Conservation (phyloP, 1,284 basidiomycete species). For the Ganoderma boninense region DNA sequence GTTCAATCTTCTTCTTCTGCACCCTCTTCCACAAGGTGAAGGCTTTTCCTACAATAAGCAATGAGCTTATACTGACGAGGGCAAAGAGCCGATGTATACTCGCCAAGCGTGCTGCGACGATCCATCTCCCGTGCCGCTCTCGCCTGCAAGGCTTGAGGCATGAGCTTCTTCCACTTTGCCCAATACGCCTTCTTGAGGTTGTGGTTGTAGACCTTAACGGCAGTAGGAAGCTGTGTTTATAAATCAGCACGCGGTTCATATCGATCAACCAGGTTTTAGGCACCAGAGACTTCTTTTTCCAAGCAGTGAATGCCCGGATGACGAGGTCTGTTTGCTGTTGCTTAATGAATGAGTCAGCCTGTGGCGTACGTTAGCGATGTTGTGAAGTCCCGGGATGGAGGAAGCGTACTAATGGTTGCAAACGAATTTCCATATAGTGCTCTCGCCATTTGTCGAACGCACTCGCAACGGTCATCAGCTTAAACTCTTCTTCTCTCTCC, state of each 20-base stretch:
- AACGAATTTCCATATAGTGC: constrained; percentile 64
- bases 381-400: not conserved
- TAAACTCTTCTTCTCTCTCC: constrained; percentile 70
- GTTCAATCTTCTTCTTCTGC: constrained; percentile 72
- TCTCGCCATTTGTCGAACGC: constrained; percentile 84
- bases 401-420: constrained; percentile 68
- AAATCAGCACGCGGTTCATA: not conserved
- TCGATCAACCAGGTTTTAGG: constrained; percentile 26
- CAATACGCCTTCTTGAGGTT: constrained; percentile 68
- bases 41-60: constrained; percentile 54
- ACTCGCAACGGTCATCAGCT: constrained; percentile 53
- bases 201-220: constrained; percentile 73
- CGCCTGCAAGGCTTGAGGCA: constrained; percentile 72
- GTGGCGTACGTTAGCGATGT: constrained; percentile 40
- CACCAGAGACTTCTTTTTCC: constrained; percentile 79
- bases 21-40: constrained; percentile 72
- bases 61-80: constrained; percentile 11
- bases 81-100: constrained; percentile 38
- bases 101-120: constrained; percentile 64
- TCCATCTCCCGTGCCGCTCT: constrained; percentile 72
- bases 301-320: constrained; percentile 72
- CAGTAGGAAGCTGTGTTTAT: constrained; percentile 54
- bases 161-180: constrained; percentile 68
- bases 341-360: constrained; percentile 70
- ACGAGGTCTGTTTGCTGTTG: constrained; percentile 67